A percentile compares a stretch with the other conserved stretches of the same genome.
phyloP scores from a whole-genome alignment of 306 rosid genomes.

The Cucumis melo region DNA sequence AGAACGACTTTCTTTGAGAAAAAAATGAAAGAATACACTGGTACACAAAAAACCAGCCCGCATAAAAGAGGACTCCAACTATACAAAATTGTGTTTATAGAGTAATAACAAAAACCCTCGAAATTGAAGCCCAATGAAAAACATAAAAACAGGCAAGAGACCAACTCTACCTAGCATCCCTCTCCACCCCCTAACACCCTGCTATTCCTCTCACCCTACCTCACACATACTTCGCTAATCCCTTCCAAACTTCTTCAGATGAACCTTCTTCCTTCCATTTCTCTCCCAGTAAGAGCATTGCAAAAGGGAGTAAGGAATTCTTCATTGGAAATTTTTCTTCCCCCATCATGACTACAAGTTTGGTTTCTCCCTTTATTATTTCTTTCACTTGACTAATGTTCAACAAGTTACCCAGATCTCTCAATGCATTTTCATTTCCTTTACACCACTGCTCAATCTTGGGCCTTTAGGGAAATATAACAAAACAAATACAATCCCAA shows the following conservation, averaged over 20 bases:
- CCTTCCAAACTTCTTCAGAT: neutral
- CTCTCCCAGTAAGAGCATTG: neutral
- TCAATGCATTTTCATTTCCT: neutral
- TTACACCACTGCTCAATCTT: neutral
- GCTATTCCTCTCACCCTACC: no score
- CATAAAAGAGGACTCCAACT: no score
- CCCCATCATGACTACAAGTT: neutral
- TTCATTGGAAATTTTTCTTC: neutral
- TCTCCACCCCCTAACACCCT: no score
- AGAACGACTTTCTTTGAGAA: no score
- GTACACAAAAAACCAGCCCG: no score
- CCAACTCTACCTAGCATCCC: no score
- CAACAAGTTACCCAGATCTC: neutral
- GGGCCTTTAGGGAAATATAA: neutral
- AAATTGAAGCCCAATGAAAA: no score
- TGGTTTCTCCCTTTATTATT: neutral
- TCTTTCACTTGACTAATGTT: neutral
- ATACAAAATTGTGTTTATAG: no score
- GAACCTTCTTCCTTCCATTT: neutral
- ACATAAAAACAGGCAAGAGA: no score
- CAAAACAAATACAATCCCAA: neutral
- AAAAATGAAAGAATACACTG: no score
- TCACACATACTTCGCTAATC: no score
- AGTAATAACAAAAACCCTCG: no score
- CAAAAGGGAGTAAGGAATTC: neutral